Percentiles rank a stretch among this genome's conserved stretches.
Evolutionary conservation across 2,329 filamentous ascomycete genomes (phyloP).

Genomic region (Elsinoe australis): DNA sequence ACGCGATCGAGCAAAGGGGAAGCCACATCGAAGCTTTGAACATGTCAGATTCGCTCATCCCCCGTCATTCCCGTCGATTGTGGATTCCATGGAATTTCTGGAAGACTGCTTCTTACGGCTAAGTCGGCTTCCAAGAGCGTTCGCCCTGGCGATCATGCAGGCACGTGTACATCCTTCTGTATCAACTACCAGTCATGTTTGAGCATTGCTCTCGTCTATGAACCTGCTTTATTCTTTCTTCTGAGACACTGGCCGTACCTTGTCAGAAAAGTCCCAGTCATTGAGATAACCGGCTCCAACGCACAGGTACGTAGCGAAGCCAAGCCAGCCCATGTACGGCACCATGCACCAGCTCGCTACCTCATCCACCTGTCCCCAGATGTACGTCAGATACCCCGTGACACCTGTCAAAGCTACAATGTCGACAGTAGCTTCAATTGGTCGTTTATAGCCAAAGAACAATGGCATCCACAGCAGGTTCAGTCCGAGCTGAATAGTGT

Average conservation of each 20-base stretch:
- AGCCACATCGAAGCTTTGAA: background rate
- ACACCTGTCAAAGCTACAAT: constrained; percentile 64
- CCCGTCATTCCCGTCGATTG: background rate
- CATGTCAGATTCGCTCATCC: constrained; percentile 12
- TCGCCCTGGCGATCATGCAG: constrained; percentile 14
- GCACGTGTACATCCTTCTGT: constrained; percentile 16
- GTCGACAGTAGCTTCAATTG: constrained; percentile 66
- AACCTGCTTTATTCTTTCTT: constrained; percentile 17
- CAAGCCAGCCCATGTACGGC: constrained; percentile 79
- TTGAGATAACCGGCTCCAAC: constrained; percentile 39
- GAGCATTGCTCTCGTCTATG: constrained; percentile 15
- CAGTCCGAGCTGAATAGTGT: constrained; percentile 75
- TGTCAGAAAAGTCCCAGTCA: constrained; percentile 32
- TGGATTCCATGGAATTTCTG: constrained; percentile 15
- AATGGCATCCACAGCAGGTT: constrained; percentile 89
- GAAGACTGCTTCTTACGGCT: constrained; percentile 12
- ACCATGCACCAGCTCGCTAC: constrained; percentile 65
- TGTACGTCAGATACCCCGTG: constrained; percentile 64
- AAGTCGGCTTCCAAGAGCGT: constrained; percentile 10
- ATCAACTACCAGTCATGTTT: constrained; percentile 8
- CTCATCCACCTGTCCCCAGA: constrained; percentile 68
- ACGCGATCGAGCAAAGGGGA: constrained; percentile 1
- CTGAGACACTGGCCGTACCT: constrained; percentile 21
- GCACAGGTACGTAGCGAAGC: constrained; percentile 80
- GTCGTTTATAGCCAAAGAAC: constrained; percentile 73